phyloP scores from a whole-genome alignment of 345 rosid species.

The Bruguiera gymnorhiza region DNA sequence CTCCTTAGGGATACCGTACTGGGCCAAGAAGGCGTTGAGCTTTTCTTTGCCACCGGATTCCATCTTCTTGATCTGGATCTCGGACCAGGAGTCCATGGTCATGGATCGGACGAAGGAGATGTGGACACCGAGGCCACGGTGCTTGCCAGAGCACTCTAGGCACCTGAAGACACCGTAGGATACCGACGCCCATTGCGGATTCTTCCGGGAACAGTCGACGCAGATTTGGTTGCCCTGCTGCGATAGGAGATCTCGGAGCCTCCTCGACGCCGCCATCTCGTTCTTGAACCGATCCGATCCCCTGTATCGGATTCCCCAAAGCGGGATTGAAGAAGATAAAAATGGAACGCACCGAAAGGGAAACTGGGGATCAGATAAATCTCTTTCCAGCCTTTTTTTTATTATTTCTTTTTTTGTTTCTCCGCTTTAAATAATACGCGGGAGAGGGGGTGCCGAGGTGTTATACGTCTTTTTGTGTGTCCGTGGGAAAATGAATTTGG shows the following conservation, averaged over 20 bases:
- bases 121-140: constrained; percentile 97
- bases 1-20: constrained; percentile 73
- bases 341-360: not conserved
- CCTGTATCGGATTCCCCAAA: constrained; percentile 13
- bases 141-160: constrained; percentile 97
- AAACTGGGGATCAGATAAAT: no score
- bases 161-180: constrained; percentile 97
- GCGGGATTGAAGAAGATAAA: not conserved
- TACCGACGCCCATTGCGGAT: constrained; percentile 99
- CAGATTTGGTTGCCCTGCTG: constrained; percentile 81
- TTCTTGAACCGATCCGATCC: not conserved
- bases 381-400: no score
- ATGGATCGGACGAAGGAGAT: constrained; percentile 98
- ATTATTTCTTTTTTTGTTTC: no score
- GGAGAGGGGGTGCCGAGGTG: no score
- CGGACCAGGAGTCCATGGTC: constrained; percentile 99
- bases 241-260: constrained; percentile 81
- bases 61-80: constrained; percentile 98
- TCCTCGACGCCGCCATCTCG: constrained; percentile 71
- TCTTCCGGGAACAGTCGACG: constrained; percentile 93
- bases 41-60: constrained; percentile 87
- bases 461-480: no score
- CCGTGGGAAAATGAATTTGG: no score
- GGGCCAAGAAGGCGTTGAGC: constrained; percentile 65
- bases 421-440: no score